Evolutionary conservation across 352 stramenopile genomes (phyloP).

Genomic region (Pythium scleroteichum): DNA sequence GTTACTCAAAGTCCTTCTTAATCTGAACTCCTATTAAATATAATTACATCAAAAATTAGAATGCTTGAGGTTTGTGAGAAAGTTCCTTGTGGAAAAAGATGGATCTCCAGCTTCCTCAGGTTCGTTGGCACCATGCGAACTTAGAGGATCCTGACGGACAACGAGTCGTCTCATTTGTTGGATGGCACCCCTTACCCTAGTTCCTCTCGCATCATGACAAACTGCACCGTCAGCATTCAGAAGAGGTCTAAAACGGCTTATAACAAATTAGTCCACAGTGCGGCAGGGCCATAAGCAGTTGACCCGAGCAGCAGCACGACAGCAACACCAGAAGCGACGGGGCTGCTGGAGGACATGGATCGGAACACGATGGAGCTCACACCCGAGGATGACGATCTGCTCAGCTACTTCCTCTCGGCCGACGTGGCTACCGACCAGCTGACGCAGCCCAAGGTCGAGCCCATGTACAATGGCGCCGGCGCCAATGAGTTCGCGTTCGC

Average conservation of each 20-base stretch:
- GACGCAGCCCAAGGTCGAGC: slow-evolving; percentile 34
- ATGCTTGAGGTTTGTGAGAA: no score
- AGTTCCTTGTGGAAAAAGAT: no score
- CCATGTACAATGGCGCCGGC: slow-evolving; percentile 18
- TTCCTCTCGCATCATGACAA: neutral
- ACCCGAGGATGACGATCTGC: slow-evolving; percentile 83
- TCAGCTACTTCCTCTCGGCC: slow-evolving; percentile 86
- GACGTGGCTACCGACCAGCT: slow-evolving; percentile 67
- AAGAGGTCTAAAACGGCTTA: neutral
- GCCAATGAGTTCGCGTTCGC: slow-evolving; percentile 29
- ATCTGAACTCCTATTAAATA: no score
- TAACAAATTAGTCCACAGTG: slow-evolving; percentile 6
- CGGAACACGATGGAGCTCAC: slow-evolving; percentile 68
- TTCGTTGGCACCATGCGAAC: no score
- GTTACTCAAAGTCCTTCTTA: no score
- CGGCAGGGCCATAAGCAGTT: neutral
- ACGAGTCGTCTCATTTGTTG: neutral
- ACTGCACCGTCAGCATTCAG: no score
- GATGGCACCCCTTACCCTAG: neutral
- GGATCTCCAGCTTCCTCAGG: no score
- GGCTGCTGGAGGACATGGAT: slow-evolving; percentile 3
- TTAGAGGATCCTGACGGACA: no score
- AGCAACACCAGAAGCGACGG: neutral
- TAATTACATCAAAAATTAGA: no score
- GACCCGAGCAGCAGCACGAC: neutral